These are phyloP conservation scores for Ormosia semicastrata DNA, from an alignment of 306 rosid genomes.

Conservation along the genomic window DNA sequence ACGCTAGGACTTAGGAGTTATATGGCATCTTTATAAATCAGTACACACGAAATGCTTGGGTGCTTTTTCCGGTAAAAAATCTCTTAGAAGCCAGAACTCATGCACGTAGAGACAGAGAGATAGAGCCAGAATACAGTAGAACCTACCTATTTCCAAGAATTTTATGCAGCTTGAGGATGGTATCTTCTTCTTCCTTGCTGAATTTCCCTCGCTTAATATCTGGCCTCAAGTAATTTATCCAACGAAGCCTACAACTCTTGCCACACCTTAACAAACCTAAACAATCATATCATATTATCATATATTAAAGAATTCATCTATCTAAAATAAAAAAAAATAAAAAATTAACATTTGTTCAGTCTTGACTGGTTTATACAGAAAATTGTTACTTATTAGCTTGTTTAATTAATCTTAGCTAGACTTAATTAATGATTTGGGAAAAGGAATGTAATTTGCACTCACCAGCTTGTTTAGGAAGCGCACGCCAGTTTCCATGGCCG, in stretches of 20 bases:
- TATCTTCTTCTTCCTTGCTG: conserved; percentile 75
- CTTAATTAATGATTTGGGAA: background rate
- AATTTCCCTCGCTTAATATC: conserved; percentile 94
- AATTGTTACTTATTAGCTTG: background rate
- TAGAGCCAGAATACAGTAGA: background rate
- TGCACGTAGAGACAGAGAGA: background rate
- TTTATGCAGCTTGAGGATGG: conserved; percentile 58
- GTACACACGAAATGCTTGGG: background rate
- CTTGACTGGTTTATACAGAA: background rate
- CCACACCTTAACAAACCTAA: conserved; percentile 92
- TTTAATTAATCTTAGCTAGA: background rate
- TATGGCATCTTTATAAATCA: background rate
- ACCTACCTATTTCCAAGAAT: conserved; percentile 82
- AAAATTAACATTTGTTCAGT: background rate
- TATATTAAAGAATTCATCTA: background rate
- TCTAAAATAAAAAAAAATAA: background rate
- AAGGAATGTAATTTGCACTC: background rate
- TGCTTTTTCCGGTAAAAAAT: no score
- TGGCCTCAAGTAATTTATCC: conserved; percentile 87
- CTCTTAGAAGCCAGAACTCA: background rate
- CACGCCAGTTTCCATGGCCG: conserved; percentile 96
- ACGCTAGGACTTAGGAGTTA: background rate
- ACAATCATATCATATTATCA: background rate
- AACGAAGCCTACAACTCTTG: conserved; percentile 95
- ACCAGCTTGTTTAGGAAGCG: conserved; percentile 97